Evolutionary conservation across 768 basidiomycete genomes (phyloP).

Genomic region (Strobilomyces echinocephalus): DNA sequence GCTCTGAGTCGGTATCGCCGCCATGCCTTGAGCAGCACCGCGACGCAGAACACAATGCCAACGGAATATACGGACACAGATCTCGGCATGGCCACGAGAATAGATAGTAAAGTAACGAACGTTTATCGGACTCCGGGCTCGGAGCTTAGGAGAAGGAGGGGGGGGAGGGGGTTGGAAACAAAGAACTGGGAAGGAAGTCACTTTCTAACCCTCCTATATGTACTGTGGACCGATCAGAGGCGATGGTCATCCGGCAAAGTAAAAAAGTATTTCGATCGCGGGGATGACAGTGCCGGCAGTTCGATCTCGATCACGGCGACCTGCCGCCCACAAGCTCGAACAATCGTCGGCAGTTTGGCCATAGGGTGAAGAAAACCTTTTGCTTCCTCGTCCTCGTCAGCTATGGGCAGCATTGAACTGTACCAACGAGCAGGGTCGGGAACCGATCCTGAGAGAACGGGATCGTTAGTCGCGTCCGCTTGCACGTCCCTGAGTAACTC

Average conservation of each 20-base stretch:
- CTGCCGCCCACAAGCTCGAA: not conserved
- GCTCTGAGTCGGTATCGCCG: conserved; percentile 5
- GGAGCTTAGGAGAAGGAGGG: not conserved
- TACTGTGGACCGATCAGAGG: not conserved
- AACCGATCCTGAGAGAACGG: not conserved
- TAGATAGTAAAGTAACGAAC: no score
- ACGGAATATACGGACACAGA: conserved; percentile 1
- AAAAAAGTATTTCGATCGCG: not conserved
- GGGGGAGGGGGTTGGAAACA: not conserved
- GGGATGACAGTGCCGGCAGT: not conserved
- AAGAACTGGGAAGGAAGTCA: no score
- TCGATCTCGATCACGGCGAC: not conserved
- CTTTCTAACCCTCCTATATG: not conserved
- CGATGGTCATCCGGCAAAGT: no score
- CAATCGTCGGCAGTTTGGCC: not conserved
- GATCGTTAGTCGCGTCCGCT: not conserved
- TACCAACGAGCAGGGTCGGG: not conserved
- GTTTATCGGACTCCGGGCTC: not conserved
- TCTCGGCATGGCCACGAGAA: not conserved
- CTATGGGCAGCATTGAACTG: not conserved
- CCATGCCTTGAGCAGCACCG: conserved; percentile 14
- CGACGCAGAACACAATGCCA: conserved; percentile 3
- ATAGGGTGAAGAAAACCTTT: not conserved
- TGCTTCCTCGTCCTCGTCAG: not conserved
- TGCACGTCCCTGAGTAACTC: not conserved